These are phyloP conservation scores for Neohortaea acidophila DNA, from an alignment of 495 filamentous ascomycete genomes.

Conservation along the genomic window DNA sequence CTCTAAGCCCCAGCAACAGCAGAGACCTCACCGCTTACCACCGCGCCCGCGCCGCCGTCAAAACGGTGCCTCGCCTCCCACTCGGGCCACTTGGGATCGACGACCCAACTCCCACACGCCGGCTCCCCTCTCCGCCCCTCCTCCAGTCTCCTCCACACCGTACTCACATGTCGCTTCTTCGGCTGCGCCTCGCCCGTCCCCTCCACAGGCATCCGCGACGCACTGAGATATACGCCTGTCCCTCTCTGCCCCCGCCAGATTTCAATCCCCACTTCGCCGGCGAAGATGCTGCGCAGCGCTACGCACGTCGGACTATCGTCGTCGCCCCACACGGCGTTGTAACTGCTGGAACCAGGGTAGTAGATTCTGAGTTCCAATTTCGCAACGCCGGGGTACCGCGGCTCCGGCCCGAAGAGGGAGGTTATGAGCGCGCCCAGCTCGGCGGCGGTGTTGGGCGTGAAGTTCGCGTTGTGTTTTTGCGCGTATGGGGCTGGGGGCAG, in stretches of 20 bases:
- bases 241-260: slow-evolving; percentile 19
- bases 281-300: slow-evolving; percentile 18
- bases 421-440: slow-evolving; percentile 12
- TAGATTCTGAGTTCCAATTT: slow-evolving; percentile 19
- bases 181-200: slow-evolving; percentile 1
- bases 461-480: slow-evolving; percentile 5
- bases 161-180: slow-evolving; percentile 15
- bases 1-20: too few relatives aligned
- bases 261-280: slow-evolving; percentile 19
- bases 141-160: slow-evolving; percentile 19
- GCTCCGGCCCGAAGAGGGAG: slow-evolving; percentile 12
- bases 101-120: slow-evolving; percentile 9
- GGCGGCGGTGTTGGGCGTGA: slow-evolving; percentile 6
- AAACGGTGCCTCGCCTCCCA: too few relatives aligned
- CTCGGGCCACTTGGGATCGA: slow-evolving; percentile 15
- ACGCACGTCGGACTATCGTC: slow-evolving; percentile 16
- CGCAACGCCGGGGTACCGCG: background rate
- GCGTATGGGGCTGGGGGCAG: slow-evolving; percentile 4
- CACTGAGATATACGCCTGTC: slow-evolving; percentile 17
- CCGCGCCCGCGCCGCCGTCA: too few relatives aligned
- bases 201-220: background rate
- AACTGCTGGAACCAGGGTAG: slow-evolving; percentile 18
- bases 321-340: slow-evolving; percentile 21
- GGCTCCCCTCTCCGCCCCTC: slow-evolving; percentile 12
- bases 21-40: too few relatives aligned